Evolutionary conservation across 1,284 basidiomycete species (phyloP), one percentile per base, ranked within the genome.

Genomic region (Tremellales sp.): DNA sequence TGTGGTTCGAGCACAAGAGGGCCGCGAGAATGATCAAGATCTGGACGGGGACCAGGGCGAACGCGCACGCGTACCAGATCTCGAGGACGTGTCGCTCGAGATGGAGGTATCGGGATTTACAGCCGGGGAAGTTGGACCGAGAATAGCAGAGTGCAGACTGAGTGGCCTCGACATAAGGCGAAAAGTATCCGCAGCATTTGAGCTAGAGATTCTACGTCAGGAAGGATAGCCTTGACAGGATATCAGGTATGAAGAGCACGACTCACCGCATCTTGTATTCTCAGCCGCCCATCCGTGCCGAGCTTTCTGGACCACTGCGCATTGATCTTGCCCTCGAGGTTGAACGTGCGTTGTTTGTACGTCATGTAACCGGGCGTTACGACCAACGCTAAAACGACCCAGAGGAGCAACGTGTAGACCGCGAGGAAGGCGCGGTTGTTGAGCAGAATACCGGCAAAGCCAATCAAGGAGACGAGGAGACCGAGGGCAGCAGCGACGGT

Each of bases 361-460:
- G 83, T 79, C 44, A 84, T 66, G 70, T 86, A 86, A 2, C 84
- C 84, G 1, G 83, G 84, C 0, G 79, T 72, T 50, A 83, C 75
- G 55, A 85, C 74, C 57, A 84, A 74, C 34, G 73, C 77, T 65
- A 86, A 74, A 12, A 78, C 77, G 33, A 82, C 77, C 83, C 84
- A 87, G 45, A 87, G 78, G 13, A 87, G 75, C 33, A 87, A 61
- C 3, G 79, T 76, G 73, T 86, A 87, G 40, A 83, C 74, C 5
- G 84, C 83, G 50, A 87, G 77, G 60, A 86, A 79, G 9, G 82
- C 78, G 18, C 85, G 81, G 43, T 83, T 85, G 73, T 87, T 85
- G 51, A 87, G 77, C 47, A 87, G 71, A 10, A 81, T 78, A 36
- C 85, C 85, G 34, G 78, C 77, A 53, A 81, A 75, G 19, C 86